phyloP scores from a whole-genome alignment of 768 basidiomycete species.

The Macrocybe gigantea region DNA sequence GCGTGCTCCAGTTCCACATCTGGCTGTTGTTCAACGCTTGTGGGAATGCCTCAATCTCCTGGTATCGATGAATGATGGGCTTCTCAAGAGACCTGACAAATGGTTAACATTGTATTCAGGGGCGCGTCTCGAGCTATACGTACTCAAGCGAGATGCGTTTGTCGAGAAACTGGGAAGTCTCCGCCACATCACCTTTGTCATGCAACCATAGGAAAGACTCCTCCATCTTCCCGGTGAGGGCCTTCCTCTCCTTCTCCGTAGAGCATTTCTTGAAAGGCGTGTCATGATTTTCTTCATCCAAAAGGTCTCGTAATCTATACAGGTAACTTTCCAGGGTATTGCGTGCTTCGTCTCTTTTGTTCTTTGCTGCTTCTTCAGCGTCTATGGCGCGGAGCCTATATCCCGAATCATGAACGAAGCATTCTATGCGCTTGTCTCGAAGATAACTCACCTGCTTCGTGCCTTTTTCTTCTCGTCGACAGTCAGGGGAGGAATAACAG shows the following conservation, averaged over 20 bases:
- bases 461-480: slow-evolving; percentile 70
- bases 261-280: slow-evolving; percentile 87
- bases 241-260: slow-evolving; percentile 59
- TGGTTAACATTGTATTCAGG: slow-evolving; percentile 3
- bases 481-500: slow-evolving; percentile 71
- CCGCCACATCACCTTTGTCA: slow-evolving; percentile 79
- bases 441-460: slow-evolving; percentile 56
- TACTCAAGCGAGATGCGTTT: slow-evolving; percentile 83
- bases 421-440: not conserved
- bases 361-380: slow-evolving; percentile 68
- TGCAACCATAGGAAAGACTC: slow-evolving; percentile 79
- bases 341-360: slow-evolving; percentile 79
- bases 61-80: slow-evolving; percentile 82
- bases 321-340: slow-evolving; percentile 91
- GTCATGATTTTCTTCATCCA: slow-evolving; percentile 57
- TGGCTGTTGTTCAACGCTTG: slow-evolving; percentile 76
- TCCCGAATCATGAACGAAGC: not conserved
- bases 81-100: slow-evolving; percentile 60
- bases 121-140: slow-evolving; percentile 23
- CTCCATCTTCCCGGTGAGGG: slow-evolving; percentile 62
- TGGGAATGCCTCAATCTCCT: slow-evolving; percentile 84
- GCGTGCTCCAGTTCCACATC: slow-evolving; percentile 85
- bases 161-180: slow-evolving; percentile 65
- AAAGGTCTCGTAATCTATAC: slow-evolving; percentile 83
- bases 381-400: slow-evolving; percentile 76